A percentile compares a stretch with the other conserved stretches of the same genome.
Conservation (phyloP, 2,329 filamentous ascomycete species). For the Colletotrichum orbiculare region DNA sequence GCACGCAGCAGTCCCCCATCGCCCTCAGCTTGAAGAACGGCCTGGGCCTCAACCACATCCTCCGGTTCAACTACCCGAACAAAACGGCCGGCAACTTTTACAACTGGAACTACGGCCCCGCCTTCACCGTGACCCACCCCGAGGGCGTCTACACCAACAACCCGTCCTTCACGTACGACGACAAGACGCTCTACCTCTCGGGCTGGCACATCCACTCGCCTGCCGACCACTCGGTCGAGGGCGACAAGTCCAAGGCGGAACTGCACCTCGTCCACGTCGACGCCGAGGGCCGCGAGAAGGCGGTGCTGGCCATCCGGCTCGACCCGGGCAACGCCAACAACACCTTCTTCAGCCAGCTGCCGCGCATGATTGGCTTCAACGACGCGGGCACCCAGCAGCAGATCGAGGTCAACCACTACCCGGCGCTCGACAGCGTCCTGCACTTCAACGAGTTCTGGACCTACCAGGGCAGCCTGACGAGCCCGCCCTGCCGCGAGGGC, state of each 20-base stretch:
- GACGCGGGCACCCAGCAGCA: constrained; percentile 40
- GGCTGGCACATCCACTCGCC: constrained; percentile 64
- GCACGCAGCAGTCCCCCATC: constrained; percentile 63
- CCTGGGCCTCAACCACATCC: constrained; percentile 51
- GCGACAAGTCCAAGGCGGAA: constrained; percentile 56
- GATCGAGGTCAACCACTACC: constrained; percentile 43
- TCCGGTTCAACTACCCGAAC: constrained; percentile 54
- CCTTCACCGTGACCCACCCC: constrained; percentile 52
- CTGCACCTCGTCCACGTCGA: constrained; percentile 61
- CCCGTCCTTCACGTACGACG: constrained; percentile 56
- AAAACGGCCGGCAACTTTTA: constrained; percentile 51
- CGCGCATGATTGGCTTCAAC: constrained; percentile 51
- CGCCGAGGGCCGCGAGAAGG: constrained; percentile 51
- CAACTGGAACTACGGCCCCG: constrained; percentile 62
- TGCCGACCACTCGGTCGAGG: constrained; percentile 59
- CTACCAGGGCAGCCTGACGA: constrained; percentile 59
- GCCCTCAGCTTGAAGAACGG: constrained; percentile 52
- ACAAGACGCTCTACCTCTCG: constrained; percentile 57
- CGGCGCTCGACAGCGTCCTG: constrained; percentile 49
- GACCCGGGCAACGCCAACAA: constrained; percentile 53
- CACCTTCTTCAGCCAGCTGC: constrained; percentile 55
- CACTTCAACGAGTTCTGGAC: constrained; percentile 59
- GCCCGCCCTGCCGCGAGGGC: constrained; percentile 58
- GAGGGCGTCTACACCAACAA: constrained; percentile 49
- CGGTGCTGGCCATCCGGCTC: constrained; percentile 59